Base-by-base conservation (phyloP, 441 rosid species). In the Theobroma grandiflorum region DNA sequence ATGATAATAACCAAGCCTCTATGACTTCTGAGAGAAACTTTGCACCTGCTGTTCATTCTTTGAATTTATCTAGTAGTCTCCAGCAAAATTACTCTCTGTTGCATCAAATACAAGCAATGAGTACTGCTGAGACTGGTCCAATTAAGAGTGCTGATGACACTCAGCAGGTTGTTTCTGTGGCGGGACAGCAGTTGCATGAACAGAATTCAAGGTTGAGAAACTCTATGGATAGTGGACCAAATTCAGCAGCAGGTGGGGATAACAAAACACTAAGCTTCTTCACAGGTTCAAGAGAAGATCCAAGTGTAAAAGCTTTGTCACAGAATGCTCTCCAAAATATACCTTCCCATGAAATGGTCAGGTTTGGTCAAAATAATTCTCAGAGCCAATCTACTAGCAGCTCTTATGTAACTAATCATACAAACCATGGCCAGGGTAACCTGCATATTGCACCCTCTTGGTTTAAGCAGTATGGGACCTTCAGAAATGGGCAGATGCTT, bases 401-500 rank as follows among this genome's bases (percentile, higher is more conserved):
- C 42, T 80, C 42, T 78, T 49, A 75, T 66, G 57, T 55, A 53
- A 79, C 82, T 67, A 55, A 53, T 78, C 83, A 77, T 61, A 26
- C 64, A 22, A 90, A 85, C 26, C 77, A 79, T 58, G 58, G 79
- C 52, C 89, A 86, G 71, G 72, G 64, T 45, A 88, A 78, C 80
- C 79, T 81, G 65, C 86, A 53, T 15, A 70, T 82, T 84, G 87
- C 81, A 1, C 84, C 90, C 33, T 80, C 90, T 47, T 87, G 89
- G 91, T 80, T 84, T 76, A 85, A 83, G 75, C 90, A 83, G 38
- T 83, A 75, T 83, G 91, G 87, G 38, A 76, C 85, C 63, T 71
- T 82, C 65, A 87, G 55, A 82, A 88, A 89, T 81, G 91, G 90
- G 55, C 91, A 88, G 84, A 82, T 85, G 63, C 78, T 79, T 37